Base-by-base conservation (phyloP, 2,329 filamentous ascomycete genomes). In the Pleurostoma richardsiae region DNA sequence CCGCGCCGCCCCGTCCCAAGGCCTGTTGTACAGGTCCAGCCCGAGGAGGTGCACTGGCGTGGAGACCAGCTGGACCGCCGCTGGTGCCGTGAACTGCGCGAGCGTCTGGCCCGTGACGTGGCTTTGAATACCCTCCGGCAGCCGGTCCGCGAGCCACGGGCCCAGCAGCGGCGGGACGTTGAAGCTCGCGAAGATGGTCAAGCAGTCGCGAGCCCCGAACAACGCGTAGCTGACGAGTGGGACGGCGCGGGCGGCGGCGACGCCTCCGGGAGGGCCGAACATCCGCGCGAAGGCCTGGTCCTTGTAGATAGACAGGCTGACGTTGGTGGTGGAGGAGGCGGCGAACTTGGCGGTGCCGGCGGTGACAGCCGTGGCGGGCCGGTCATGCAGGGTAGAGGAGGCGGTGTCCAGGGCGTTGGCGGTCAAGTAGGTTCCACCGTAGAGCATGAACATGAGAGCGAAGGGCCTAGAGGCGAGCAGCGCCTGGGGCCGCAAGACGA, bases 161-260 rank as follows among this genome's bases (percentile, higher is more conserved):
- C 88, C 88, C 7, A 96, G 73, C 2, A 94, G 60, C 0, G 88
- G 80, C 0, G 92, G 92, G 3, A 96, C 71, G 62, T 96, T 96
- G 77, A 96, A 97, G 10, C 83, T 88, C 4, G 90, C 90, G 64
- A 95, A 95, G 57, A 96, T 90, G 44, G 91, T 96, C 51, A 95
- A 70, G 67, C 85, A 89, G 69, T 96, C 91, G 56, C 91, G 83
- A 46, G 86, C 61, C 3, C 88, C 83, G 72, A 96, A 96, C 48
- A 96, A 80, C 1, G 76, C 71, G 67, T 90, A 94, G 6, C 84
- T 88, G 2, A 85, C 73, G 30, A 82, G 67, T 0, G 88, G 83
- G 1, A 95, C 85, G 29, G 75, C 68, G 11, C 76, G 72, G 8
- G 68, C 77, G 1, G 70, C 63, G 39, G 36, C 10, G 33, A 36